Base-by-base conservation (phyloP, 2,329 filamentous ascomycete species). In the Claviceps pazoutovae region DNA sequence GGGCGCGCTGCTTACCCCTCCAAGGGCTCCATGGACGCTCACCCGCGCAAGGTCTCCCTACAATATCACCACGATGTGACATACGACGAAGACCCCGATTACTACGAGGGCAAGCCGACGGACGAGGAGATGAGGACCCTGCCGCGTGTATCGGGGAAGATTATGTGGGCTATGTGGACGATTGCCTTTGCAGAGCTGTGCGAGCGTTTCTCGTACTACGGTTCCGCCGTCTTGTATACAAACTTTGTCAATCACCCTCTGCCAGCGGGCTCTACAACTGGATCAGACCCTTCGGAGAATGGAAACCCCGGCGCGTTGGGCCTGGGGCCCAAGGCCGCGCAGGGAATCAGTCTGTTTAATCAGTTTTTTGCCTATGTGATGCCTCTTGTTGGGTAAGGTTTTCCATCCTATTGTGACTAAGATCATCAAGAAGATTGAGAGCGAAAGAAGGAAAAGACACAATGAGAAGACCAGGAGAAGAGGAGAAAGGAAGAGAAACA, bases 171-270 rank as follows among this genome's bases (percentile, higher is more conserved):
- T 51, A 76, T 83, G 53, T 88, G 80, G 68, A 82, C 80, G 26
- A 78, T 89, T 54, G 83, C 82, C 47, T 80, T 87, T 55, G 79
- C 85, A 54, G 85, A 89, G 67, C 70, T 87, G 52, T 86, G 82
- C 68, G 85, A 89, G 69, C 81, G 84, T 48, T 87, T 86, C 68
- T 84, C 81, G 14, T 89, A 87, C 76, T 88, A 88, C 61, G 85
- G 84, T 51, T 82, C 81, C 4, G 76, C 79, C 44, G 74, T 82
- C 36, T 72, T 86, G 34, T 86, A 83, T 77, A 79, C 78, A 62
- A 83, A 83, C 66, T 84, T 80, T 60, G 75, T 83, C 59, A 75
- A 78, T 57, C 71, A 75, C 49, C 68, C 71, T 36, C 66, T 83
- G 30, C 80, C 80, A 1, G 50, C 55, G 0, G 73, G 72, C 16